These are phyloP conservation scores for Sclerotinia glacialis DNA, from an alignment of 2,329 filamentous ascomycete genomes.

Conservation along the genomic window DNA sequence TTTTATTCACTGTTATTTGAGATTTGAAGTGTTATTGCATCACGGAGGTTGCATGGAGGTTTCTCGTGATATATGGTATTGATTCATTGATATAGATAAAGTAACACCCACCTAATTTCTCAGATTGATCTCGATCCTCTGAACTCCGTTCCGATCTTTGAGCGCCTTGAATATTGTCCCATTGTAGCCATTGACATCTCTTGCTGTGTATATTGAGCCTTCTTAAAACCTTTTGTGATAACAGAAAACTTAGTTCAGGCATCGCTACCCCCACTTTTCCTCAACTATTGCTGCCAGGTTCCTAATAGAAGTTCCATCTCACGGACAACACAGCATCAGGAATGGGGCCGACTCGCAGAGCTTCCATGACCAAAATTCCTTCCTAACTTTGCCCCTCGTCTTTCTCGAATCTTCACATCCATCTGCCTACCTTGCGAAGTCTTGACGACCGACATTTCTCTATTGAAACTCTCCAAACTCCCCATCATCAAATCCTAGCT, in stretches of 20 bases:
- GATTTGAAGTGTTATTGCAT: neutral
- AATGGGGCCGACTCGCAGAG: neutral
- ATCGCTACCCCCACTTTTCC: neutral
- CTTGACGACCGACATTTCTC: constrained; percentile 8
- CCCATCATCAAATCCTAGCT: constrained; percentile 81
- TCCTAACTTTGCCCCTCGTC: neutral
- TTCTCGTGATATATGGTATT: neutral
- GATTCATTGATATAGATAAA: neutral
- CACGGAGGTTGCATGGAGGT: neutral
- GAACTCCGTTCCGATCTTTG: neutral
- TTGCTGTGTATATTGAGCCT: neutral
- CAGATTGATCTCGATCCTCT: neutral
- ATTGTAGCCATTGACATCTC: neutral
- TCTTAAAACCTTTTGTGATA: neutral
- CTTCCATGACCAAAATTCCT: neutral
- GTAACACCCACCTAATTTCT: neutral
- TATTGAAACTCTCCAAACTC: constrained; percentile 77
- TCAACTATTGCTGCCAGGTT: neutral
- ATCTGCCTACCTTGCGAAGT: neutral
- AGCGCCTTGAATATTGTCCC: neutral
- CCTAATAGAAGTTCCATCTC: no score
- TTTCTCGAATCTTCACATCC: neutral
- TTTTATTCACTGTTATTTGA: neutral
- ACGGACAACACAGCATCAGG: neutral
- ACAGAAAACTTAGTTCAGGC: neutral